Base-by-base conservation (phyloP, 164 flowering plant genomes). In the Magnolia officinalis region DNA sequence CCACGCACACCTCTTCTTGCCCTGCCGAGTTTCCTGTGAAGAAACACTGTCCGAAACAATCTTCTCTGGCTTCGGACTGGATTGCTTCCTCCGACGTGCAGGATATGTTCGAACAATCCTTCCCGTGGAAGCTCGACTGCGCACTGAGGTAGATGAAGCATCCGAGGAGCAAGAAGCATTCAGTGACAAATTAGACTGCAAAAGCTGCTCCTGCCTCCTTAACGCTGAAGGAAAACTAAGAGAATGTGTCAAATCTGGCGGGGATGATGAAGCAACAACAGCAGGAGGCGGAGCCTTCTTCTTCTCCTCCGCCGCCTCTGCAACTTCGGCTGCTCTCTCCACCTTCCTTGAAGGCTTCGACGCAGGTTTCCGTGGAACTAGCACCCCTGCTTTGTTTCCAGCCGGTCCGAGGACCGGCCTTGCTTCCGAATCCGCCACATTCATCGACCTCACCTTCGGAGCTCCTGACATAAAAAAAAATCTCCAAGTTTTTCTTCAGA, bases 1-100 rank as follows among this genome's bases (percentile, higher is more conserved):
- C 98, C 98, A 93, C 79, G 90, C 86, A 78, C 98, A 93, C 74
- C 95, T 83, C 82, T 82, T 90, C 79, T 87, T 89, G 6, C 51
- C 18, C 75, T 75, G 78, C 10, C 78, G 71, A 63, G 70, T 71
- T 77, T 83, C 86, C 72, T 50, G 52, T 4, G 83, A 61, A 73
- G 74, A 71, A 31, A 45, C 77, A 67, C 61, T 59, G 70, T 77
- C 84, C 3, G 78, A 18, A 50, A 51, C 81, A 77, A 76, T 78
- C 75, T 66, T 85, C 21, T 78, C 89, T 8, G 70, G 50, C 81
- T 78, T 85, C 29, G 80, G 19, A 26, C 75, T 79, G 70, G 75
- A 72, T 45, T 80, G 86, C 84, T 85, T 88, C 85, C 81, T 85
- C 80, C 83, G 77, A 51, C 31, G 26, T 59, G 71, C 72, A 69